Evolutionary conservation across 192 early-diverging fungal genomes (phyloP), one percentile per base, ranked within the genome.

Genomic region (Allomyces javanicus): DNA sequence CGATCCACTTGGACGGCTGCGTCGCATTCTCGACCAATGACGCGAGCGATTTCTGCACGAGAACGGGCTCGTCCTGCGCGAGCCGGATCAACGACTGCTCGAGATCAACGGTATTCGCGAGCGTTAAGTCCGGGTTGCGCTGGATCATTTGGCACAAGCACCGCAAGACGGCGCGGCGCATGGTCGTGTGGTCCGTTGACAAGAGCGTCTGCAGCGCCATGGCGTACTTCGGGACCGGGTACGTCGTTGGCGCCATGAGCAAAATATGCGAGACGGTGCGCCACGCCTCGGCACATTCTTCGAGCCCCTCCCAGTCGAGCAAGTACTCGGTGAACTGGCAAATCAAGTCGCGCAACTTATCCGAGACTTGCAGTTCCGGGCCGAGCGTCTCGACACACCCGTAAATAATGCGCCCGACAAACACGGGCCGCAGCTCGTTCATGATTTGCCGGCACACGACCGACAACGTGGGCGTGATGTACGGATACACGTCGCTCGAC

Each of bases 401-500:
- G 67, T 91, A 85, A 61, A 96, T 81, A n/a, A 97, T 87, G 27
- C 82, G 83, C 1, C 92, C 96, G 81, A 22, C 79, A 79, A 1
- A 85, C 80, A 64, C 82, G 77, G 3, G 62, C 85, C 62, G 87
- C 0, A 85, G 83, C 67, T 97, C 94, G 24, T 88, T 83, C 76
- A 93, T 78, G 40, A 89, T 82, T 44, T 97, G 78, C 69, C 92
- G 93, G n/a, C 88, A 82, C n/a, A 88, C 80, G 63, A 94, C 78
- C 0, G 85, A 84, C 11, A 97, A 75, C 0, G 93, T 96, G 62
- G 89, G 87, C 27, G 85, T 89, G 0, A 92, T 93, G 76, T 86
- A 91, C 0, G 88, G 85, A 24, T 84, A 58, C 89, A 99, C 90
- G 94, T 93, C 24, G 87, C 73, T 0, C 94, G 93, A 1, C 94